Conservation (phyloP, 2,329 filamentous ascomycete species). For the Neonectria coccinea region DNA sequence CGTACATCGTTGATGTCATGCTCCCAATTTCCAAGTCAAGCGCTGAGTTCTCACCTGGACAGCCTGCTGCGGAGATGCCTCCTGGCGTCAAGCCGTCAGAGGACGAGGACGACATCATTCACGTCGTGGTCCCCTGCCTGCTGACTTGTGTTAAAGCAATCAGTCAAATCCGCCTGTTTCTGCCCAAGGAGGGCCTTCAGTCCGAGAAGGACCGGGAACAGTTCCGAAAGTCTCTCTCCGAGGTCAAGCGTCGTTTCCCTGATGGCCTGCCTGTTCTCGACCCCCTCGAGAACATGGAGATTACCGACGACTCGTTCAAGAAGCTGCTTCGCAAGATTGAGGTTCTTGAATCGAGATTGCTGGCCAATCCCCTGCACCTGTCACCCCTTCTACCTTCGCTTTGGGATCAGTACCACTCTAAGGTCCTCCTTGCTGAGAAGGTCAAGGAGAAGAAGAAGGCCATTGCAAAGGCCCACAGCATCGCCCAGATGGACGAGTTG, state of each 20-base stretch:
- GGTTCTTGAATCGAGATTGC: constrained; percentile 88
- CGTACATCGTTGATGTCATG: constrained; percentile 85
- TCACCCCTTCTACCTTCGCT: constrained; percentile 85
- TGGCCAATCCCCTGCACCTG: constrained; percentile 91
- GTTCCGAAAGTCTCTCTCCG: constrained; percentile 77
- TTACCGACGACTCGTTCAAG: constrained; percentile 93
- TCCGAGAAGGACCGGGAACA: constrained; percentile 73
- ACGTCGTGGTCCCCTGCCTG: constrained; percentile 76
- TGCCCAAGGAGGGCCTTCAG: constrained; percentile 79
- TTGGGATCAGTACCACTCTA: constrained; percentile 87
- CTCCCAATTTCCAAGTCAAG: constrained; percentile 69
- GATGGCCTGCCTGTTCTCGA: constrained; percentile 92
- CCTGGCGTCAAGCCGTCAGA: constrained; percentile 65
- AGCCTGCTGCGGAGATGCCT: constrained; percentile 61
- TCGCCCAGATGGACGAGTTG: constrained; percentile 94
- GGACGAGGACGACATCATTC: constrained; percentile 47
- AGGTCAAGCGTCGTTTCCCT: constrained; percentile 88
- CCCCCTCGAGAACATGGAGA: constrained; percentile 96
- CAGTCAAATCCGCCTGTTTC: constrained; percentile 83
- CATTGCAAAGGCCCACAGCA: constrained; percentile 85
- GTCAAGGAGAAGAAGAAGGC: constrained; percentile 91
- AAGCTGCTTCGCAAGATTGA: constrained; percentile 95
- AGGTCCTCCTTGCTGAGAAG: constrained; percentile 79
- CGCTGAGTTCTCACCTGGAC: constrained; percentile 56
- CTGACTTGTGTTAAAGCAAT: constrained; percentile 88